Conservation (phyloP, 148 eudicot genomes). For the Amaranthus palmeri region DNA sequence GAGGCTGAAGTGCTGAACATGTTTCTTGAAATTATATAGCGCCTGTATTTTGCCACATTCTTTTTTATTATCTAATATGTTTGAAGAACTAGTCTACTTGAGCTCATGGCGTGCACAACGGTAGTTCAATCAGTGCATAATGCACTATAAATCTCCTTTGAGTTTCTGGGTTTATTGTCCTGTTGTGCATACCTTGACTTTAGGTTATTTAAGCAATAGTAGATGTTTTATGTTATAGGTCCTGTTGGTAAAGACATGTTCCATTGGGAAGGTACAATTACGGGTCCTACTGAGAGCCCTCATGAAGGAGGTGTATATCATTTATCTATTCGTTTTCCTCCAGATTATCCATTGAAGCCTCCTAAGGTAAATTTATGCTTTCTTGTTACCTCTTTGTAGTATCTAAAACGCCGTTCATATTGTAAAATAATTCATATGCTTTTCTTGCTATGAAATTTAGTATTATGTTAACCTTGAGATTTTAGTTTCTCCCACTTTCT, state of each 20-base stretch:
- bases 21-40: not conserved
- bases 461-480: too few species aligned
- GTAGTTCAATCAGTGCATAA: not conserved
- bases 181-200: too few species aligned
- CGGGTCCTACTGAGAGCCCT: slow-evolving; percentile 35
- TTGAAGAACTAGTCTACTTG: not conserved
- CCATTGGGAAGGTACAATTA: slow-evolving; percentile 37
- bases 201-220: too few species aligned
- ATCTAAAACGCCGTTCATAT: too few species aligned
- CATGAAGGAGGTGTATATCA: slow-evolving; percentile 33
- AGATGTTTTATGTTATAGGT: slow-evolving; percentile 7
- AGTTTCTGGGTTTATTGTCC: not conserved
- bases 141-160: not conserved
- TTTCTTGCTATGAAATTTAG: too few species aligned
- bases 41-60: not conserved
- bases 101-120: not conserved
- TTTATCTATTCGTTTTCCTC: slow-evolving; percentile 31
- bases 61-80: not conserved
- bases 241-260: slow-evolving; percentile 36
- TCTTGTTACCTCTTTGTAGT: too few species aligned
- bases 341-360: slow-evolving; percentile 35
- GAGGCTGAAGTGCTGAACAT: not conserved
- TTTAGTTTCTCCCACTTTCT: too few species aligned
- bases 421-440: too few species aligned
- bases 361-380: slow-evolving; percentile 23